Evolutionary conservation across 2,329 filamentous ascomycete species (phyloP).

Genomic region (Coleophoma crateriformis): DNA sequence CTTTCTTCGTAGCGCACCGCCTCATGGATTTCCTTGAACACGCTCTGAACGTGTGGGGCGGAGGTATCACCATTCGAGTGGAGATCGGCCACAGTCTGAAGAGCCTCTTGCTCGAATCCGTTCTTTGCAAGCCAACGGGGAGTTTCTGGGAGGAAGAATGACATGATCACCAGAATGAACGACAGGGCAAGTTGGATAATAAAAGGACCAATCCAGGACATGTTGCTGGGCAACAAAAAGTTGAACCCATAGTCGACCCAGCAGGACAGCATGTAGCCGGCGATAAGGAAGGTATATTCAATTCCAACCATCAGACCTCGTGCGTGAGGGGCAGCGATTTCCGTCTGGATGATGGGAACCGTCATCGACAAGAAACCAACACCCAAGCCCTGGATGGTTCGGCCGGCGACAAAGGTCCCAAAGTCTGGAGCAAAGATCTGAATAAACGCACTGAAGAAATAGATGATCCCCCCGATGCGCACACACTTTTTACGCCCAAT

Average conservation of each 20-base stretch:
- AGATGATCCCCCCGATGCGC: conserved; percentile 29
- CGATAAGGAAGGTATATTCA: conserved; percentile 31
- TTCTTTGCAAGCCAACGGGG: conserved; percentile 35
- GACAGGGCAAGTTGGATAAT: conserved; percentile 28
- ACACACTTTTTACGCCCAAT: conserved; percentile 31
- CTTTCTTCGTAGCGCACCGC: conserved; percentile 30
- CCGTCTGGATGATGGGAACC: conserved; percentile 26
- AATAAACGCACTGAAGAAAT: conserved; percentile 31
- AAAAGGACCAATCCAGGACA: conserved; percentile 28
- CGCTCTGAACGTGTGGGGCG: conserved; percentile 28
- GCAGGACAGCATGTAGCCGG: conserved; percentile 32
- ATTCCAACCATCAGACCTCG: conserved; percentile 33
- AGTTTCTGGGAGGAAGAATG: conserved; percentile 31
- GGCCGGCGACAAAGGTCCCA: conserved; percentile 44
- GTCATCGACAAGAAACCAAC: conserved; percentile 43
- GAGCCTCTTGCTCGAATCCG: conserved; percentile 31
- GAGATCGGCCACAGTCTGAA: conserved; percentile 34
- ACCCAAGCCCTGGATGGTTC: conserved; percentile 56
- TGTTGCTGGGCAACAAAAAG: conserved; percentile 26
- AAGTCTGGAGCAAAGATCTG: conserved; percentile 29
- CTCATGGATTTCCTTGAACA: conserved; percentile 31
- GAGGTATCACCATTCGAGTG: conserved; percentile 30
- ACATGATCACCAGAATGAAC: conserved; percentile 23
- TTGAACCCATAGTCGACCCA: conserved; percentile 33
- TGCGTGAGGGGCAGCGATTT: conserved; percentile 29